phyloP scores from a whole-genome alignment of 2,329 filamentous ascomycete species.

The Diplodia corticola region DNA sequence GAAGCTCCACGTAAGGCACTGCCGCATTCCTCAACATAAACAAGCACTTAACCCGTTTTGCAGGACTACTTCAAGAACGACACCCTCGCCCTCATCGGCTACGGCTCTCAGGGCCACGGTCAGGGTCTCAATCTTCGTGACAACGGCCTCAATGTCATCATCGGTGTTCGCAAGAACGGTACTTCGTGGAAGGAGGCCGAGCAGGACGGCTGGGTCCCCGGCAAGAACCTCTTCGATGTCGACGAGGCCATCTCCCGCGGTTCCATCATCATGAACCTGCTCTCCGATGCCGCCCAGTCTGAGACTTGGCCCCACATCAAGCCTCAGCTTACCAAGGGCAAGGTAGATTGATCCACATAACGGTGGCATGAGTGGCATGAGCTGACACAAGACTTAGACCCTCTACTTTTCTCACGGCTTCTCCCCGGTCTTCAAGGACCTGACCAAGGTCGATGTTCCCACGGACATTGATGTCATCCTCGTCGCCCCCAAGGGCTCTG shows the following conservation, averaged over 20 bases:
- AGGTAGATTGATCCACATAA: conserved; percentile 60
- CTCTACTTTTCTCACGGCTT: conserved; percentile 99
- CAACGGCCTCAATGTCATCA: conserved; percentile 98
- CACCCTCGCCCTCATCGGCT: conserved; percentile 97
- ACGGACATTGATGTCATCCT: conserved; percentile 98
- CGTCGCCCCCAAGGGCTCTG: conserved; percentile 97
- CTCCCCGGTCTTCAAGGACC: conserved; percentile 99
- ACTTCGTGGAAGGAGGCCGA: conserved; percentile 97
- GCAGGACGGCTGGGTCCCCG: conserved; percentile 96
- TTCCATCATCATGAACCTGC: conserved; percentile 98
- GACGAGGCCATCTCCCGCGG: conserved; percentile 92
- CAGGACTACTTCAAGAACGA: conserved; percentile 99
- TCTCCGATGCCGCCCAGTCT: conserved; percentile 94
- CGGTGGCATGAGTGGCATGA: neutral
- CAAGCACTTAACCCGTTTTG: conserved; percentile 31
- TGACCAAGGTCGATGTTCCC: conserved; percentile 98
- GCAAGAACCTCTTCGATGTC: conserved; percentile 98
- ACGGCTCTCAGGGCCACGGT: conserved; percentile 96
- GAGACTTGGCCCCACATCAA: conserved; percentile 99
- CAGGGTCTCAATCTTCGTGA: conserved; percentile 99
- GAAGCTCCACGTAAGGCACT: conserved; percentile 83
- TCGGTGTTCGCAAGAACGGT: conserved; percentile 97
- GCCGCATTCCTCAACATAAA: conserved; percentile 3
- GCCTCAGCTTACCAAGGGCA: conserved; percentile 97
- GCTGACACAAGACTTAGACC: conserved; percentile 60